phyloP scores from a whole-genome alignment of 1,284 basidiomycete species.

The Laetiporus sulphureus region DNA sequence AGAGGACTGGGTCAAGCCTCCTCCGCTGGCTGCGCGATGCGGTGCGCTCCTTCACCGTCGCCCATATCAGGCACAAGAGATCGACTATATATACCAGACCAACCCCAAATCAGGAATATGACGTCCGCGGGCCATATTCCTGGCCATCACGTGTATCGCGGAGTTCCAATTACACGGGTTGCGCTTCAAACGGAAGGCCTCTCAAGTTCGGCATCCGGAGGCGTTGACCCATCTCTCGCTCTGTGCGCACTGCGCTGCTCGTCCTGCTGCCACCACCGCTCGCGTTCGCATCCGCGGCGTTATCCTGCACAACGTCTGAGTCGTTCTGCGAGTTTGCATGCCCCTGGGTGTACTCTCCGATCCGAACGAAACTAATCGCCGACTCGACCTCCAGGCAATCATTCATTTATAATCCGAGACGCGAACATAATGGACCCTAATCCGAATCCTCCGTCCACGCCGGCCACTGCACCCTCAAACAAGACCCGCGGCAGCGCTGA shows the following conservation, averaged over 20 bases:
- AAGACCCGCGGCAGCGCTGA: slow-evolving; percentile 5
- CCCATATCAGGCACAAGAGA: slow-evolving; percentile 5
- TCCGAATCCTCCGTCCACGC: slow-evolving; percentile 10
- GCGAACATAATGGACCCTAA: slow-evolving; percentile 8
- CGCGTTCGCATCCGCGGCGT: neutral
- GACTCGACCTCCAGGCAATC: slow-evolving; percentile 7
- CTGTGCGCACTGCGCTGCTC: slow-evolving; percentile 8
- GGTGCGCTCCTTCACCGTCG: neutral
- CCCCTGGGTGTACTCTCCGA: neutral
- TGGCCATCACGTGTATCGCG: slow-evolving; percentile 6
- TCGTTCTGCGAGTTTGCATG: neutral
- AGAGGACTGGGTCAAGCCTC: too few relatives aligned
- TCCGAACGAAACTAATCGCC: slow-evolving; percentile 1
- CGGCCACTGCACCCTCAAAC: slow-evolving; percentile 6
- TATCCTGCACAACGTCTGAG: neutral
- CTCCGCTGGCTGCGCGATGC: too few relatives aligned
- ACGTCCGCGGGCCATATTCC: slow-evolving; percentile 2
- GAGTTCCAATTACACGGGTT: slow-evolving; percentile 6
- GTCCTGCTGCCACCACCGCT: slow-evolving; percentile 10
- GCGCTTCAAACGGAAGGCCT: slow-evolving; percentile 6
- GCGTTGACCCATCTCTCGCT: neutral
- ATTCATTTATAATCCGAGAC: slow-evolving; percentile 11
- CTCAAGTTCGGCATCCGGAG: slow-evolving; percentile 5
- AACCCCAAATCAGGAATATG: slow-evolving; percentile 2
- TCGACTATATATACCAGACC: slow-evolving; percentile 8